Base-by-base conservation (phyloP, 169 alveolate species). In the Cystoisospora suis region DNA sequence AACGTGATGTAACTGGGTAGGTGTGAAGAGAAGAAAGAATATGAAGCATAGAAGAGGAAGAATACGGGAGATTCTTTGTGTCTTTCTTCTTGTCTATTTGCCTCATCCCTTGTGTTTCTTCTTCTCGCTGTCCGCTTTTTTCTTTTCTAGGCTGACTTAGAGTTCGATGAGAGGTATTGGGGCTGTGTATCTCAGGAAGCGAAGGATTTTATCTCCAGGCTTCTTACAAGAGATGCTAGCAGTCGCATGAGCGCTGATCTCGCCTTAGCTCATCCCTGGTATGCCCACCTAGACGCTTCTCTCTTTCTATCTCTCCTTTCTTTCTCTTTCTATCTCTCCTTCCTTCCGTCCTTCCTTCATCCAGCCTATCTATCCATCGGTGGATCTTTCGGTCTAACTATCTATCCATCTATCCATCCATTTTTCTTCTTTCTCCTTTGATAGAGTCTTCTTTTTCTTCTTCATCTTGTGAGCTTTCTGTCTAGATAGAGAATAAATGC, bases 161-260 rank as follows among this genome's bases (percentile, higher is more conserved):
- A 91, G 45, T 93, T 93, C 70, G 94, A 93, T 56, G 95, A 93
- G 80, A 86, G 95, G 58, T 93, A 93, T 61, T 93, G 95, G 95
- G 46, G 81, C 81, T 81, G 83, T 29, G 91, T 93, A 32, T 89
- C 94, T 6, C 79, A 87, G 15, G 95, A 93, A 58, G 93, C 93
- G 38, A 90, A 90, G 86, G 75, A 93, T 59, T 93, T 93, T 86
- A 90, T 93, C 65, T 88, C 89, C 72, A 75, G 90, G n/a, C 77
- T 93, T 53, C 53, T 93, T 42, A 81, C 75, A 58, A 70, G 88
- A 36, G 77, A 93, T 36, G 94, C 95, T 42, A 46, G 81, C 27
- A 75, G 86, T 77, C 86, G 95, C 75, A 32, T 93, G 91, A 85
- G 61, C 72, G 94, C 91, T 40, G 83, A 88, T 46, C 93, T 90